Evolutionary conservation across 2,329 filamentous ascomycete species (phyloP), one percentile per base, ranked within the genome.

Genomic region (Nemania diffusa): DNA sequence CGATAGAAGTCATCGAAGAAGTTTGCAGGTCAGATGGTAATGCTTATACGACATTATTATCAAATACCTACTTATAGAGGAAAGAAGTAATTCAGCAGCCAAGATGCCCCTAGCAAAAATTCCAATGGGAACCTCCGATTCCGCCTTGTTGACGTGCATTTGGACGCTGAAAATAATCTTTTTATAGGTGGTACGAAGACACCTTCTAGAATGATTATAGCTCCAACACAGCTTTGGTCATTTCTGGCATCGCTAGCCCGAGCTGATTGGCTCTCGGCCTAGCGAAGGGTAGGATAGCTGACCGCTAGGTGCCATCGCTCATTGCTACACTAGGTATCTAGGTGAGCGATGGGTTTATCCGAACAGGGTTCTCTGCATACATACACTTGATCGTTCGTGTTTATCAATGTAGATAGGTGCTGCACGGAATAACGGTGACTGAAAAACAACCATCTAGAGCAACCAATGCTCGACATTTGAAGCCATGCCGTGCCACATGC

Each of bases 151-250:
- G 55, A 64, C 40, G 50, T 64, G 56, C 44, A 46, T 37, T 58
- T 40, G 29, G 50, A 42, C n/a, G 27, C n/a, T 34, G 40, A 32
- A n/a, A 46, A 27, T 27, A 42, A 24, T 65, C 57, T 44, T 62
- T 46, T 46, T 62, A 57, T 48, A 62, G 51, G 57, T 26, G 34
- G 44, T 7, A 55, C n/a, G 57, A 52, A 52, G 34, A 65, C 57
- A 65, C 65, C 65, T 68, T 68, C 65, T 68, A 34, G 62, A 68
- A 68, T 48, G 17, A 68, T 24, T 22, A 62, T 68, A 62, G 62
- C 65, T 65, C 57, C 57, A 62, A 22, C 52, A 37, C 57, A 20
- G 15, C 26, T 42, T 34, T 52, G 37, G 52, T 58, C 57, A 27
- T 68, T 55, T 57, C 13, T 40, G 57, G 51, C 37, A 67, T 65